Evolutionary conservation across 179 eudicot species (phyloP), one percentile per base, ranked within the genome.

Genomic region (Carnegiea gigantea): DNA sequence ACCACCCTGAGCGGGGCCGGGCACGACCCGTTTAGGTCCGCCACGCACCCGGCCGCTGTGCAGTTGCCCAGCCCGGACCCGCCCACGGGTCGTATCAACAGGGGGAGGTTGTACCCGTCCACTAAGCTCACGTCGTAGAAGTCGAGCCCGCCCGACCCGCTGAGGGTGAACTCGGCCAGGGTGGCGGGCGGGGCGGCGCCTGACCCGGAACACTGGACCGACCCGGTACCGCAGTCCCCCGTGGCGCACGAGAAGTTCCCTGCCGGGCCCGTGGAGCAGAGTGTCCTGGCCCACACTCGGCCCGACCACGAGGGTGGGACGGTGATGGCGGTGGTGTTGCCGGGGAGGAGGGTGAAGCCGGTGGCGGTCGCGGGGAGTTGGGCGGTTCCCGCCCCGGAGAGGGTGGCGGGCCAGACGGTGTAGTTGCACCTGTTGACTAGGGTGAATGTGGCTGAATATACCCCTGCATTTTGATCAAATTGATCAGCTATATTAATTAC

Each of bases 101-200:
- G 80, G 1, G 97, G 94, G 5, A 94, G 83, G 80, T 94, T 94
- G 86, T 90, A 94, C 12, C 98, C 98, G 81, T 93, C 95, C 0
- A 94, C 98, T 1, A 94, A 87, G 87, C 98, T 94, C 15, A 94
- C 95, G 70, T 94, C 93, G 75, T 92, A 94, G 82, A 93, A 93
- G 82, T 94, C 97, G 0, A 90, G 83, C 76, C 91, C 91, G 1
- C 75, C 83, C 0, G 90, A 82, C 68, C 94, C 98, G 57, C 89
- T 84, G 0, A 94, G 73, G 0, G 97, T 90, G 88, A 94, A 91
- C 83, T 94, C 98, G 0, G 93, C 98, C 0, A 94, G 85, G 43
- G 95, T 89, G 51, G 92, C 92, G 0, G 98, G 98, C 1, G 95
- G 95, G n/a, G 54, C 28, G 21, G 91, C 89, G 0, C 97, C 93